phyloP scores from a whole-genome alignment of 371 early-diverging fungal genomes.

The Umbelopsis sp. region DNA sequence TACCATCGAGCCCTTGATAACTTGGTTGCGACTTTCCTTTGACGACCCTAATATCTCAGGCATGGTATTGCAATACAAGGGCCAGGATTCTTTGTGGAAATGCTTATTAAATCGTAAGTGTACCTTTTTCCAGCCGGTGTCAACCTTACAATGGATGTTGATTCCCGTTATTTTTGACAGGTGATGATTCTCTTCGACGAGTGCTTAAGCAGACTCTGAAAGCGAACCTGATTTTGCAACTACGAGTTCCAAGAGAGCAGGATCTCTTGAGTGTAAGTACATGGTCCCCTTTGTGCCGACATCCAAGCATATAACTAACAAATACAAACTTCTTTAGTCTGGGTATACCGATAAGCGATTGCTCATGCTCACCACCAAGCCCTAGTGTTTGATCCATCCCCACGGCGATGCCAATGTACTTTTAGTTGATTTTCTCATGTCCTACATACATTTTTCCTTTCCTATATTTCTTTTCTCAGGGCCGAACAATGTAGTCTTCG shows the following conservation, averaged over 20 bases:
- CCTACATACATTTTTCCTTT: constrained; percentile 6
- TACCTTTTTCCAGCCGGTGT: background rate
- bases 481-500: no score
- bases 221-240: constrained; percentile 28
- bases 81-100: constrained; percentile 40
- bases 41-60: constrained; percentile 50
- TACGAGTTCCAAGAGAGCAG: constrained; percentile 38
- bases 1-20: constrained; percentile 55
- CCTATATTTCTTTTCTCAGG: background rate
- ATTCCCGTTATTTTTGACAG: constrained; percentile 9
- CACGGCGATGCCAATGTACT: constrained; percentile 7
- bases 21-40: constrained; percentile 49
- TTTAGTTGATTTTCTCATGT: constrained; percentile 13
- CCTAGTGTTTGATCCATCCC: background rate
- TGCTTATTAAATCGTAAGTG: constrained; percentile 35
- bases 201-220: constrained; percentile 35
- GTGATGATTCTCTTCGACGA: constrained; percentile 37
- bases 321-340: constrained; percentile 26
- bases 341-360: constrained; percentile 51
- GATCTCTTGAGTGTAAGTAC: constrained; percentile 33
- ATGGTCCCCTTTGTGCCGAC: background rate
- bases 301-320: background rate
- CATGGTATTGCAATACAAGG: constrained; percentile 48
- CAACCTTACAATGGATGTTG: background rate
- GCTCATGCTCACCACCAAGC: constrained; percentile 19